Conservation (phyloP, 1,284 basidiomycete genomes). For the Irpex lacteus region DNA sequence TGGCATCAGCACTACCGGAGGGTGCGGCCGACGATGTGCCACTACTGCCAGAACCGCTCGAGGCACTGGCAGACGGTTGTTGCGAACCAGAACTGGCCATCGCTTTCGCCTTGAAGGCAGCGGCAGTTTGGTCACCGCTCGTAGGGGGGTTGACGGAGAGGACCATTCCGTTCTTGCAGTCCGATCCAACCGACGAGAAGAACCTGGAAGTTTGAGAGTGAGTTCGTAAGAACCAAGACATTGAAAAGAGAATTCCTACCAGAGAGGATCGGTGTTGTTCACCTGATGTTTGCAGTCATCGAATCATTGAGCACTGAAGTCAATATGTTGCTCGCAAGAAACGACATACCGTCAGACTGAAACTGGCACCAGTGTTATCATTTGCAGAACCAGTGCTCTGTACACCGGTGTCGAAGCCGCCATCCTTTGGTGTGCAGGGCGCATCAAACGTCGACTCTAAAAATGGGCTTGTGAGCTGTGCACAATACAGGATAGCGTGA, state of each 20-base stretch:
- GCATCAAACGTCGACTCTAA: slow-evolving; percentile 19
- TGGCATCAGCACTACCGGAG: background rate
- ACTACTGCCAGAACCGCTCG: background rate
- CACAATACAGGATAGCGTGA: background rate
- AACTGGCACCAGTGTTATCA: slow-evolving; percentile 13
- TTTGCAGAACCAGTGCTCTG: slow-evolving; percentile 16
- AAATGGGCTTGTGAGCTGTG: background rate
- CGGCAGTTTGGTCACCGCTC: slow-evolving; percentile 17
- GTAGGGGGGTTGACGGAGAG: slow-evolving; percentile 18
- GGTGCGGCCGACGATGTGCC: slow-evolving; percentile 1
- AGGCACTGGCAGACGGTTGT: slow-evolving; percentile 4
- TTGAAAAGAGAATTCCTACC: slow-evolving; percentile 3
- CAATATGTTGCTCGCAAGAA: background rate
- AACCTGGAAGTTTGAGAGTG: slow-evolving; percentile 9
- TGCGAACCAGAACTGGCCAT: slow-evolving; percentile 11
- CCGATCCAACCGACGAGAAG: slow-evolving; percentile 16
- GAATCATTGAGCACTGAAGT: background rate
- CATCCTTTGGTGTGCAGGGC: slow-evolving; percentile 16
- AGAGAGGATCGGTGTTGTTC: slow-evolving; percentile 19
- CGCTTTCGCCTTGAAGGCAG: slow-evolving; percentile 16
- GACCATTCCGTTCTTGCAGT: slow-evolving; percentile 20
- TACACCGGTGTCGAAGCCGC: slow-evolving; percentile 20
- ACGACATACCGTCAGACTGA: slow-evolving; percentile 11
- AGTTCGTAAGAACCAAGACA: background rate
- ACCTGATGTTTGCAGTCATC: slow-evolving; percentile 5